Conservation (phyloP, 257 asterid genomes). For the Paraleonurus japonicus region DNA sequence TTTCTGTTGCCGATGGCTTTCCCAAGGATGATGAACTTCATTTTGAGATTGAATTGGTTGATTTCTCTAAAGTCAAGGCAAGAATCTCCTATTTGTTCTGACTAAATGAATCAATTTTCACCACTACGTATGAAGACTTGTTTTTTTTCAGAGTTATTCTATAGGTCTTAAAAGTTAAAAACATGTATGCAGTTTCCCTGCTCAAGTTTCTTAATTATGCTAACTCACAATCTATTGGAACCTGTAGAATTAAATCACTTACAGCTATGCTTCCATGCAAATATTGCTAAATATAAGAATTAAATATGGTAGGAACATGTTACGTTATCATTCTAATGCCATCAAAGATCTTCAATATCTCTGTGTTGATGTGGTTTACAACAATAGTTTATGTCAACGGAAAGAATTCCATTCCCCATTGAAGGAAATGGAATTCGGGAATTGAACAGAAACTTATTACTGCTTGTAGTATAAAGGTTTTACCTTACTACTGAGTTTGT, state of each 20-base stretch:
- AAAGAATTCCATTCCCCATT: too few species aligned
- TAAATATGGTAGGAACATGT: not conserved
- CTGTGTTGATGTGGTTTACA: constrained; percentile 3
- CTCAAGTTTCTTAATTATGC: constrained; percentile 4
- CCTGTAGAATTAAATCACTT: not conserved
- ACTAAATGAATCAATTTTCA: not conserved
- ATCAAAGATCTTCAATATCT: not conserved
- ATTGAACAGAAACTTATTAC: not conserved
- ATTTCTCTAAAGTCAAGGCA: constrained; percentile 92
- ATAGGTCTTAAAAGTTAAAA: not conserved
- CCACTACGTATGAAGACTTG: not conserved
- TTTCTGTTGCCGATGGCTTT: constrained; percentile 65
- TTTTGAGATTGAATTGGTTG: constrained; percentile 90
- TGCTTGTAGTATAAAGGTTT: not conserved
- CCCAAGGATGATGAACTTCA: constrained; percentile 95
- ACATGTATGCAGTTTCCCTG: constrained; percentile 8
- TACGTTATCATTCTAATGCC: not conserved
- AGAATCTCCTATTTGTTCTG: constrained; percentile 32
- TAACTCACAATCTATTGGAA: constrained; percentile 1
- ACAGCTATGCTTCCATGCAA: not conserved
- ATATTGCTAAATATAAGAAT: not conserved
- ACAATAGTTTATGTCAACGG: not conserved
- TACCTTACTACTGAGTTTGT: not conserved
- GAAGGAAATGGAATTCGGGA: too few species aligned
- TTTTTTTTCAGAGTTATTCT: not conserved